These are phyloP conservation scores for Phytopythium chamaehyphon DNA, from an alignment of 352 stramenopile genomes.

Conservation along the genomic window DNA sequence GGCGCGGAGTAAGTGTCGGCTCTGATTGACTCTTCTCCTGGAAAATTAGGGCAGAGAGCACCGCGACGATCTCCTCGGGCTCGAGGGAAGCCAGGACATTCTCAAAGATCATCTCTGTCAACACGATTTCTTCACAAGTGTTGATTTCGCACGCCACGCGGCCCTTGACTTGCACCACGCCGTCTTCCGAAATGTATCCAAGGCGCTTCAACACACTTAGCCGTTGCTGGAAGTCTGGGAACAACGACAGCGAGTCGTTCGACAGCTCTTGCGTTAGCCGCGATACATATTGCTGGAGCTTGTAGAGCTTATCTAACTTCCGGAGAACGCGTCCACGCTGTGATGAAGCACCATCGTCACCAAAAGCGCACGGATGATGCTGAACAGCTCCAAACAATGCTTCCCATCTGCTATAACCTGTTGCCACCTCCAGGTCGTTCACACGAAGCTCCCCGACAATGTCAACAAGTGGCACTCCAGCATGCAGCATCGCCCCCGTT, in stretches of 20 bases:
- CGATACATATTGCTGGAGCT: constrained; percentile 61
- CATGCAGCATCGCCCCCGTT: constrained; percentile 34
- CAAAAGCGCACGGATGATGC: constrained; percentile 41
- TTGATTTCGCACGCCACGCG: constrained; percentile 98
- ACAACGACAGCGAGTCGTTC: constrained; percentile 92
- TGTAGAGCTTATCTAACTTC: constrained; percentile 75
- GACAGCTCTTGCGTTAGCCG: constrained; percentile 61
- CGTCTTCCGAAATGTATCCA: constrained; percentile 91
- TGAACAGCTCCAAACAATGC: constrained; percentile 46
- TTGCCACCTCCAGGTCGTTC: constrained; percentile 74
- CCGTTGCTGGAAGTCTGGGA: constrained; percentile 96
- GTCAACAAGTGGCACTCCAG: constrained; percentile 52
- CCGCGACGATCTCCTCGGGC: constrained; percentile 95
- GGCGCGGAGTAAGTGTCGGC: constrained; percentile 61
- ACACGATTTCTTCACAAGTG: constrained; percentile 96
- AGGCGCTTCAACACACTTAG: constrained; percentile 91
- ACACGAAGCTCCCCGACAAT: constrained; percentile 72
- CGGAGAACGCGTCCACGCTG: constrained; percentile 38
- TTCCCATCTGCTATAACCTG: constrained; percentile 59
- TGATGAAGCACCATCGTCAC: constrained; percentile 19
- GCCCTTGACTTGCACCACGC: constrained; percentile 94
- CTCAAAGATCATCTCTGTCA: constrained; percentile 99
- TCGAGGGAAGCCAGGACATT: constrained; percentile 96
- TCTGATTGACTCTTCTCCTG: constrained; percentile 91
- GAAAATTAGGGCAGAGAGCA: constrained; percentile 96